A percentile compares a stretch with the other conserved stretches of the same genome.
Conservation (phyloP, 495 filamentous ascomycete species). For the Pyronema omphalodes region DNA sequence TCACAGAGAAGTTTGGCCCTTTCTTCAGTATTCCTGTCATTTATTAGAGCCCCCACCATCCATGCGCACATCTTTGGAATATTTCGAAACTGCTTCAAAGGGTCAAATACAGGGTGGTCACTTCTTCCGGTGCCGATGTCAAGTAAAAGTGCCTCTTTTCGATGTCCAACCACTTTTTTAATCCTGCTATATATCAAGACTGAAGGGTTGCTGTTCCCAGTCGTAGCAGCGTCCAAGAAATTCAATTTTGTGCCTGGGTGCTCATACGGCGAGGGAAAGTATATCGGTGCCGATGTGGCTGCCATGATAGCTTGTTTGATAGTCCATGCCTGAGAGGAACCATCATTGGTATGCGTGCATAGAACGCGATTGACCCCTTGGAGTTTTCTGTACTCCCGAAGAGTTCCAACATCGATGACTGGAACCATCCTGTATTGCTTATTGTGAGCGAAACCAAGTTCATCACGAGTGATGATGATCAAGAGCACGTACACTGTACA, state of each 20-base stretch:
- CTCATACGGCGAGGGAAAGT: background rate
- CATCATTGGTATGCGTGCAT: background rate
- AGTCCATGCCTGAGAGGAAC: background rate
- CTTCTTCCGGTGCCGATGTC: background rate
- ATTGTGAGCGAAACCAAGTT: no score
- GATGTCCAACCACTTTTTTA: background rate
- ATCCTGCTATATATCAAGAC: background rate
- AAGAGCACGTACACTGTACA: no score
- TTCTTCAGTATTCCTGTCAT: background rate
- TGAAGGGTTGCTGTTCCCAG: background rate
- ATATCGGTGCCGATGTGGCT: background rate
- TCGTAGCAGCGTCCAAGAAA: background rate
- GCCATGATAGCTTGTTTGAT: background rate
- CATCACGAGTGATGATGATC: no score
- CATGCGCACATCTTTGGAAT: background rate
- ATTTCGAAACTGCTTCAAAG: background rate
- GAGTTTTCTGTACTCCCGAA: no score
- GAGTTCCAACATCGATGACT: no score
- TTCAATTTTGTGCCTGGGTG: background rate
- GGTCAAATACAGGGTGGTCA: background rate
- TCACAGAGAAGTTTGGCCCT: background rate
- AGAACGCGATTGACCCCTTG: background rate
- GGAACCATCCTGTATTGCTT: no score
- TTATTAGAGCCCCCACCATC: background rate
- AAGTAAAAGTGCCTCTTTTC: background rate